Evolutionary conservation across 2,329 filamentous ascomycete genomes (phyloP), one percentile per base, ranked within the genome.

Genomic region (Chaetomium globosum): DNA sequence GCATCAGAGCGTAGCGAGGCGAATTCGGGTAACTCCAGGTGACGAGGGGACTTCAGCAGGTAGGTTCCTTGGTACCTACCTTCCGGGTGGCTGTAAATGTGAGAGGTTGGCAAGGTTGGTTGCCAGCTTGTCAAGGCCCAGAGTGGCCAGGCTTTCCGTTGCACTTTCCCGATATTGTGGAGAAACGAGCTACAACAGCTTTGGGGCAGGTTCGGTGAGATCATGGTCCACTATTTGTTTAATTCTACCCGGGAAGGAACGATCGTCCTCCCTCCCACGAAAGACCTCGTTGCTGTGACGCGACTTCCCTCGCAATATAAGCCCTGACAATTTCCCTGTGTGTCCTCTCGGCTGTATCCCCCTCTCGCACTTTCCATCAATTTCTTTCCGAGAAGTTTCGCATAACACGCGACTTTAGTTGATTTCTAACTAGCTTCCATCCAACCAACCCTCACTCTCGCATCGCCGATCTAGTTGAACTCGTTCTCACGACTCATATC

Each of bases 281-380:
- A 36, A n/a, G 16, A 8, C 30, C 19, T 61, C 21, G 63, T 61
- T 61, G 53, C 39, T 54, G 54, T 65, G 57, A 64, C 39, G 59
- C 57, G 30, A 23, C 36, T 65, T 66, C 57, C 67, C 60, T 67
- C 46, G 33, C 39, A 62, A 69, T 69, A 67, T 66, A 69, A 69
- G 63, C 59, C 65, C 21, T 55, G 51, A 48, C 21, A 39, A 58
- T 52, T 39, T 52, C 53, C 33, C 46, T 64, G 63, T 56, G 30
- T 43, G 39, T 16, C 31, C 51, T 26, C 51, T 23, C 51, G 28
- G 1, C 19, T 26, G 28, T 52, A 54, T 31, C 36, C 23, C 33
- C 36, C 48, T 39, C 60, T 59, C 58, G 33, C 30, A 52, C 52
- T 26, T 67, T 65, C 48, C 65, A 61, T 33, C 59, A 8, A 39